Base-by-base conservation (phyloP, 371 early-diverging fungal genomes). In the Saksenaea oblongispora region DNA sequence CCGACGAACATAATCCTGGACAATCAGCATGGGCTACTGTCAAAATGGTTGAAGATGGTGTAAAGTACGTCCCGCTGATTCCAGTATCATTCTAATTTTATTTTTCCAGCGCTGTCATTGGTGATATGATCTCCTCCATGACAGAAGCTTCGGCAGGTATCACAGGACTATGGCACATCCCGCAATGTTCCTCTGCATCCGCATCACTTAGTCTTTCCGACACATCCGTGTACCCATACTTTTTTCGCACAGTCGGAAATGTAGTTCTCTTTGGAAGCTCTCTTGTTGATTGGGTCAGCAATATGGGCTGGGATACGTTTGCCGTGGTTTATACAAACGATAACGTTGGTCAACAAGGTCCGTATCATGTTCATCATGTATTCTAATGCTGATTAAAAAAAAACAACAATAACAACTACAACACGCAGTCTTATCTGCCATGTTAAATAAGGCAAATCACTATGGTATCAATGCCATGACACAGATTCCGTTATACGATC, bases 141-240 rank as follows among this genome's bases (percentile, higher is more conserved):
- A 73, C 80, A 13, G 66, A 70, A 54, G 58, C 65, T 17, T 73
- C 72, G 34, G 80, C 78, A 17, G 66, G 73, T 11, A 67, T 80
- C 36, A 75, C 77, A 14, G 65, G 80, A 11, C 37, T 73, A 15
- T 60, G 60, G 51, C 56, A 66, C 9, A 69, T 80, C 54, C 80
- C 80, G 1, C 80, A 80, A 62, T 80, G 80, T 37, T 77, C 78
- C 0, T 67, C 58, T 34, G 73, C 72, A 24, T 70, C 80, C 14
- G 71, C 67, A 8, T 71, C 73, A 3, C 64, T 67, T 22, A 26
- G 37, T 0, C 58, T 80, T 17, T 70, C 77, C 18, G 69, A 80
- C 42, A 77, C 71, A 31, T 24, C 58, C 4, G 47, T 59, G 5
- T 80, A 73, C 42, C 80, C 80, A 0, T 77, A 74, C 39, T 80